Percentiles rank a stretch among this genome's conserved stretches.
These are phyloP conservation scores for Parachlorella kessleri DNA, from an alignment of 139 green algal species.

Conservation along the genomic window DNA sequence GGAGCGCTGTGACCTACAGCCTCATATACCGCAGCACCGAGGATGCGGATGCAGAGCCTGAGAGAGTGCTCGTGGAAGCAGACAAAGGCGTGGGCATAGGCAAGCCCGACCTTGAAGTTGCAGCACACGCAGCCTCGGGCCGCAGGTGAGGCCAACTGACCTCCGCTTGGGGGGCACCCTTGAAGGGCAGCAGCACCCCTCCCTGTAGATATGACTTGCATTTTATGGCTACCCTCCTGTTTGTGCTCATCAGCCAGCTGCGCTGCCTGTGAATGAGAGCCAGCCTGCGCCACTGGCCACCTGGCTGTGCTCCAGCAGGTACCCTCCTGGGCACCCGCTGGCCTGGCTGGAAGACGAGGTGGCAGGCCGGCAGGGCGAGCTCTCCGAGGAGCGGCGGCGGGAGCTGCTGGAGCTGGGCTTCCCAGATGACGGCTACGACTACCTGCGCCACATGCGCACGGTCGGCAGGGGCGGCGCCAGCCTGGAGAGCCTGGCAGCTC, in stretches of 20 bases:
- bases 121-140: constrained; percentile 1
- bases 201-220: too few species aligned
- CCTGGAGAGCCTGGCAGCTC: constrained; percentile 20
- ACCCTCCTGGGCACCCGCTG: constrained; percentile 46
- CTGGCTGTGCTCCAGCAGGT: constrained; percentile 9
- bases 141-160: constrained; percentile 17
- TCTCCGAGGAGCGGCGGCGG: constrained; percentile 55
- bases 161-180: too few species aligned
- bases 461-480: constrained; percentile 34
- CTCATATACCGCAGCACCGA: constrained; percentile 66
- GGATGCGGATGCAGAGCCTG: constrained; percentile 23
- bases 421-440: constrained; percentile 97
- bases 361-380: background rate
- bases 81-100: constrained; percentile 37
- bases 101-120: constrained; percentile 30
- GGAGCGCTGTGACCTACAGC: constrained; percentile 70
- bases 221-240: too few species aligned
- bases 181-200: too few species aligned
- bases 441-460: constrained; percentile 82
- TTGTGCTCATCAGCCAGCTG: too few species aligned
- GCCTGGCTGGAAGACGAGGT: constrained; percentile 49
- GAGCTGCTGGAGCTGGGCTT: constrained; percentile 86
- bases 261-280: too few species aligned
- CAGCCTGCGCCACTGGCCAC: too few species aligned
- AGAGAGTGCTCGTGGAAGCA: constrained; percentile 45